phyloP scores from a whole-genome alignment of 352 stramenopile genomes.

The Phytopythium cucurbitacearum region DNA sequence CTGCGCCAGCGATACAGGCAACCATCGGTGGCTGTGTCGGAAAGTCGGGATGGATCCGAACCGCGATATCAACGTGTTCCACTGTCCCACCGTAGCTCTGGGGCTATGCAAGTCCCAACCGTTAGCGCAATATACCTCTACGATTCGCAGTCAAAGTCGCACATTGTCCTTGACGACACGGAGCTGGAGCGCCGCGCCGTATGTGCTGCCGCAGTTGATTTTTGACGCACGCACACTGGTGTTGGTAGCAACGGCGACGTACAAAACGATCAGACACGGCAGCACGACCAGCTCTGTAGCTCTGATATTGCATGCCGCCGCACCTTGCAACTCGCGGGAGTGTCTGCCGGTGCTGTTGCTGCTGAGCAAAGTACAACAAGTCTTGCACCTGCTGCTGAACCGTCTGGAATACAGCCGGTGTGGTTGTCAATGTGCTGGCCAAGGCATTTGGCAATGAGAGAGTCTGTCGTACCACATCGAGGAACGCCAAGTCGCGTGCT shows the following conservation, averaged over 20 bases:
- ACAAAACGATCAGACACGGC: no score
- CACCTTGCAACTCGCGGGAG: constrained; percentile 65
- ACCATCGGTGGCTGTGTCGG: constrained; percentile 37
- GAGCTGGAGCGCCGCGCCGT: constrained; percentile 29
- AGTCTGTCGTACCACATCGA: constrained; percentile 10
- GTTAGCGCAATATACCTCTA: background rate
- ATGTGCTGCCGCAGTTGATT: background rate
- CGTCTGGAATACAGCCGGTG: constrained; percentile 11
- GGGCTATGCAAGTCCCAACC: constrained; percentile 13
- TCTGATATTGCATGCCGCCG: background rate
- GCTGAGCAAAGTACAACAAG: constrained; percentile 42
- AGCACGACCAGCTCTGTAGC: no score
- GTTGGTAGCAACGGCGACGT: no score
- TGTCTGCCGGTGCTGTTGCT: constrained; percentile 34
- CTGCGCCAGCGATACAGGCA: constrained; percentile 34
- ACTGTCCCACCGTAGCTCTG: constrained; percentile 27
- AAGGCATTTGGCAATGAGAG: background rate
- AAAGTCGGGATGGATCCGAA: constrained; percentile 37
- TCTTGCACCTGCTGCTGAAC: constrained; percentile 66
- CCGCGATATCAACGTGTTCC: constrained; percentile 32
- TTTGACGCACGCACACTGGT: background rate
- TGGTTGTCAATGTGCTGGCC: no score
- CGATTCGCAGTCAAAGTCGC: background rate
- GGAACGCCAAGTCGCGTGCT: constrained; percentile 18
- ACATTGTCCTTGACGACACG: constrained; percentile 37